phyloP scores from a whole-genome alignment of 176 grass and related monocot species.

The Thalia dealbata region DNA sequence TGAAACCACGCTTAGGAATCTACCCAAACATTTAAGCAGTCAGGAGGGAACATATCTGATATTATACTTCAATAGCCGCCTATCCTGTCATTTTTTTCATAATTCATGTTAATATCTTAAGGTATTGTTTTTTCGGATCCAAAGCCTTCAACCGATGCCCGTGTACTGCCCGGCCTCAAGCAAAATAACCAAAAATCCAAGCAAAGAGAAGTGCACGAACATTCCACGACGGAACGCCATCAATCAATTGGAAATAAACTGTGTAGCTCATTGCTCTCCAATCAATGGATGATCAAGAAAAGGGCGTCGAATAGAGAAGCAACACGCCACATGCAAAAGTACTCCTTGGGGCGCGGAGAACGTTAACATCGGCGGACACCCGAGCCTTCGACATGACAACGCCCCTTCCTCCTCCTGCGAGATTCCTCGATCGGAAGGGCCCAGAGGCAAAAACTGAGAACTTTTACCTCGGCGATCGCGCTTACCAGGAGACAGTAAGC shows the following conservation, averaged over 20 bases:
- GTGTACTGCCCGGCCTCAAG: not conserved
- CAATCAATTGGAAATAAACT: not conserved
- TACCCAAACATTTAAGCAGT: no score
- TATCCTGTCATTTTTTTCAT: no score
- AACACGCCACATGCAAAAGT: not conserved
- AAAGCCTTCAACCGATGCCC: not conserved
- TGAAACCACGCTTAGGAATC: no score
- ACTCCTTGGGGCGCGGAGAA: slow-evolving; percentile 8
- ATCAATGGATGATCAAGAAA: not conserved
- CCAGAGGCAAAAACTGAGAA: not conserved
- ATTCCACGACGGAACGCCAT: not conserved
- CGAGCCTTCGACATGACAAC: not conserved
- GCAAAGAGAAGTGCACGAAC: not conserved
- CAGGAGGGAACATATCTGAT: no score
- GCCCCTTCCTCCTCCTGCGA: not conserved
- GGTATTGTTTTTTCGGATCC: no score
- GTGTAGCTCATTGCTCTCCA: not conserved
- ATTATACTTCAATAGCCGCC: no score
- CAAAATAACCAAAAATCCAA: not conserved
- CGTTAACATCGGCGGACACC: not conserved
- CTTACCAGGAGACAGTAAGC: not conserved
- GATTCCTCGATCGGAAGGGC: not conserved
- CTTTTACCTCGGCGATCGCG: not conserved
- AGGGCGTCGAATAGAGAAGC: not conserved
- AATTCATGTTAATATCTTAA: no score